Evolutionary conservation across 1,284 basidiomycete species (phyloP).

Genomic region (Apiotrichum veenhuisii): DNA sequence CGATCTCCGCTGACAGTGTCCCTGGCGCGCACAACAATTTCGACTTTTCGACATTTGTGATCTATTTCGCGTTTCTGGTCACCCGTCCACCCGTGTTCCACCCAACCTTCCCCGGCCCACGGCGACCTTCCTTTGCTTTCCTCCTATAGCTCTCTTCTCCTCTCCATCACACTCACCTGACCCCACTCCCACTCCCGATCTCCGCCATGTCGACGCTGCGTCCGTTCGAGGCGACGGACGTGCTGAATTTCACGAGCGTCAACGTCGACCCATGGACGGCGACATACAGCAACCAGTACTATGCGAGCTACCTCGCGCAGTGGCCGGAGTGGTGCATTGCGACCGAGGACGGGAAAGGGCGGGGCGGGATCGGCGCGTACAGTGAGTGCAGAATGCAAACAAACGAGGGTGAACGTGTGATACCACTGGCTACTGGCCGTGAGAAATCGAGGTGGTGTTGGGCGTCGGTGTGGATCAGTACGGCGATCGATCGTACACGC

Average conservation of each 20-base stretch:
- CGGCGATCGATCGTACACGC: no score
- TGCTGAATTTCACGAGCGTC: constrained; percentile 53
- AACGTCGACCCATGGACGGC: constrained; percentile 56
- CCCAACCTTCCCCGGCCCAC: not conserved
- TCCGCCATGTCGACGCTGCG: constrained; percentile 52
- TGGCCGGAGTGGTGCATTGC: constrained; percentile 45
- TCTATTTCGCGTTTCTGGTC: no score
- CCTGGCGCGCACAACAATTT: no score
- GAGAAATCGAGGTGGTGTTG: no score
- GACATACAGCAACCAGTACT: constrained; percentile 49
- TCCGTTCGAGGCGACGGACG: constrained; percentile 51
- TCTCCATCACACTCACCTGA: not conserved
- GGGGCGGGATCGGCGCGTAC: constrained; percentile 27
- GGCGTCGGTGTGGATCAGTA: no score
- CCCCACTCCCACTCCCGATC: no score
- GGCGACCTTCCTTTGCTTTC: no score
- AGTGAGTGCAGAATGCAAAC: constrained; percentile 26
- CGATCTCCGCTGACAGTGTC: no score
- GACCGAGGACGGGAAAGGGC: constrained; percentile 27
- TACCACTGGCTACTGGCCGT: no score
- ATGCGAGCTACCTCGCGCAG: constrained; percentile 41
- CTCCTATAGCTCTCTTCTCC: no score
- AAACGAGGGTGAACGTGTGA: not conserved
- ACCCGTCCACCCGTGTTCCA: no score
- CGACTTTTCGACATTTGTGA: no score